Evolutionary conservation across 371 early-diverging fungal species (phyloP), one percentile per base, ranked within the genome.

Genomic region (Catenaria anguillulae): DNA sequence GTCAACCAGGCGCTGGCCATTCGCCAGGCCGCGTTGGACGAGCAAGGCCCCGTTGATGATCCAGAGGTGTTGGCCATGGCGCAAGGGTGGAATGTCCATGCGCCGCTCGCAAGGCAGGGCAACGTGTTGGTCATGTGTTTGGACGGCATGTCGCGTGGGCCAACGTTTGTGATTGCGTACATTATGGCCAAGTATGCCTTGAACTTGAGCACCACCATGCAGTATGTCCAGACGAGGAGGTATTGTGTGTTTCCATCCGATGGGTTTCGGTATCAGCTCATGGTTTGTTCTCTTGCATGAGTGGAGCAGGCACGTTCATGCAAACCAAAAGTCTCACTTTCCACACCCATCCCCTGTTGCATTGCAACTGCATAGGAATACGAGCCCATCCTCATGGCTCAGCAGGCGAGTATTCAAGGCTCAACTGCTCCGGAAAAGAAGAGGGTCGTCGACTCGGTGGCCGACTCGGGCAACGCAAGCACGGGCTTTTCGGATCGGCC

Each of bases 121-220:
- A 81, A 76, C 37, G 84, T 89, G 0, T 70, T 92, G 1, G 85
- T 90, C 33, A 88, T 87, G 60, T 91, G 92, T 68, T 88, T 84
- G 70, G 87, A 84, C 26, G 93, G 92, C 6, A 84, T 92, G 66
- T 86, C 87, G 0, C 77, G 91, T 60, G 83, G 85, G 50, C 88
- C 93, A 4, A 77, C 86, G n/a, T 86, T 92, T 71, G 87, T 89
- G 0, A 81, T 90, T 34, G 92, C 90, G 5, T 92, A 88, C 69
- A 67, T 89, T 55, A 92, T 92, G 88, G 86, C 84, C 62, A 72
- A 74, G 0, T 79, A 80, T 63, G 69, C 75, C 3, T 65, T 83
- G 67, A 78, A 78, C 46, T 88, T 84, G 56, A 68, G 73, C n/a
- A 75, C 79, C 33, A 88, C 91, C 0, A 88, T 84, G 62, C 76